Percentiles rank a stretch among this genome's conserved stretches.
Conservation (phyloP, 305 asterid species). For the Solanum aculeatissimum region DNA sequence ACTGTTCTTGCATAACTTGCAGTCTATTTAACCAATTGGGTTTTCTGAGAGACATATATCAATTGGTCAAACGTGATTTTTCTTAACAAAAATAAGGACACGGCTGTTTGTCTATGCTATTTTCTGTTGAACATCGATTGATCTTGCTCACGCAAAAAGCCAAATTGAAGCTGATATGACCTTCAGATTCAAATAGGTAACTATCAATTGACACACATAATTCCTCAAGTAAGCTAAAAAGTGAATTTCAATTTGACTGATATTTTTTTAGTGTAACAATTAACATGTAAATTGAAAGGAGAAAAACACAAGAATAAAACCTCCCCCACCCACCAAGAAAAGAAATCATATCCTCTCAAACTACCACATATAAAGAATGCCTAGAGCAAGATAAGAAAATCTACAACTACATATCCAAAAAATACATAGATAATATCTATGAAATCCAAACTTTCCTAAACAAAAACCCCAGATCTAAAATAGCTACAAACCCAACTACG, state of each 20-base stretch:
- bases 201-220: constrained; percentile 2
- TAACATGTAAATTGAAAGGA: background rate
- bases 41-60: too few relatives aligned
- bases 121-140: constrained; percentile 63
- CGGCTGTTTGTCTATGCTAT: background rate
- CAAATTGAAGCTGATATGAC: constrained; percentile 14
- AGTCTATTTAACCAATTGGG: background rate
- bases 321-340: background rate
- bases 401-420: too few relatives aligned
- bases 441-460: too few relatives aligned
- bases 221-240: background rate
- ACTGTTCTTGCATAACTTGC: background rate
- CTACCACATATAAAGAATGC: too few relatives aligned
- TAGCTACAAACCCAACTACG: too few relatives aligned
- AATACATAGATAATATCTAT: too few relatives aligned
- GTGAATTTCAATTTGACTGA: background rate
- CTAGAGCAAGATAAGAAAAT: too few relatives aligned
- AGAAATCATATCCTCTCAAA: too few relatives aligned
- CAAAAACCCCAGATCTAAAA: too few relatives aligned
- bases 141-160: constrained; percentile 20
- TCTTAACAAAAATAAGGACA: background rate
- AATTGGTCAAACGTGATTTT: background rate
- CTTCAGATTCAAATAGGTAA: constrained; percentile 26
- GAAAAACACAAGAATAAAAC: background rate
- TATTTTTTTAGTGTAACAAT: background rate